Percentiles rank a stretch among this genome's conserved stretches.
Evolutionary conservation across 805 yeast species (phyloP).

Genomic region (Wickerhamomyces silvicola): DNA sequence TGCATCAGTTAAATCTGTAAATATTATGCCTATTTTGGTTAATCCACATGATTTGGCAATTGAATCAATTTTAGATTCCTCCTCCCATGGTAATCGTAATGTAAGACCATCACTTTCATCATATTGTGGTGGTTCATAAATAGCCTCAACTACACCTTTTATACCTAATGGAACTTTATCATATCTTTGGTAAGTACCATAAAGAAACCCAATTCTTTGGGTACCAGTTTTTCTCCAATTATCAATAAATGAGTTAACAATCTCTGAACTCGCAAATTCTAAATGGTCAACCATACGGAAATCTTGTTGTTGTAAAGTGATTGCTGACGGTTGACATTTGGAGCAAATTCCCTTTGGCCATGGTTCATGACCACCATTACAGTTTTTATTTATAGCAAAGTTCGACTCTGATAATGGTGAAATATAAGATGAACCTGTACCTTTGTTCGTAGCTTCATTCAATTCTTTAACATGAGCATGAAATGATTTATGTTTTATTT

Average conservation of each 20-base stretch:
- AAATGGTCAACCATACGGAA: conserved; percentile 98
- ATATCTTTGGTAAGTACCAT: conserved; percentile 75
- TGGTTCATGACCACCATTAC: conserved; percentile 80
- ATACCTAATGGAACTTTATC: conserved; percentile 87
- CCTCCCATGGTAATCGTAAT: conserved; percentile 46
- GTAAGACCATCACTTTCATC: conserved; percentile 84
- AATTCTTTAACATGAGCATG: conserved; percentile 76
- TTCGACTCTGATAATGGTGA: conserved; percentile 72
- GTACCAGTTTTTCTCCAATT: conserved; percentile 85
- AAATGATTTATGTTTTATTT: conserved; percentile 82
- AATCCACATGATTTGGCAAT: conserved; percentile 58
- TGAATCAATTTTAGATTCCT: conserved; percentile 44
- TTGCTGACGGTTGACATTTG: conserved; percentile 94
- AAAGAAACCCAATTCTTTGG: conserved; percentile 80
- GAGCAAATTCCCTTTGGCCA: conserved; percentile 96
- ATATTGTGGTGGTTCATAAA: conserved; percentile 87
- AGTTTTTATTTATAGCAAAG: conserved; percentile 55
- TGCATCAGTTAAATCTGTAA: conserved; percentile 84
- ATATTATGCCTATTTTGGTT: conserved; percentile 71
- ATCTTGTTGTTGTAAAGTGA: conserved; percentile 81
- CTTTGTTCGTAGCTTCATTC: conserved; percentile 55
- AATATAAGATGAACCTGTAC: conserved; percentile 59
- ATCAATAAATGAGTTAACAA: conserved; percentile 80
- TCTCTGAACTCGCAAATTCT: conserved; percentile 69
- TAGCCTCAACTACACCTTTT: conserved; percentile 89